These are phyloP conservation scores for Candida qinlingensis DNA, from an alignment of 805 yeast species.

Conservation along the genomic window DNA sequence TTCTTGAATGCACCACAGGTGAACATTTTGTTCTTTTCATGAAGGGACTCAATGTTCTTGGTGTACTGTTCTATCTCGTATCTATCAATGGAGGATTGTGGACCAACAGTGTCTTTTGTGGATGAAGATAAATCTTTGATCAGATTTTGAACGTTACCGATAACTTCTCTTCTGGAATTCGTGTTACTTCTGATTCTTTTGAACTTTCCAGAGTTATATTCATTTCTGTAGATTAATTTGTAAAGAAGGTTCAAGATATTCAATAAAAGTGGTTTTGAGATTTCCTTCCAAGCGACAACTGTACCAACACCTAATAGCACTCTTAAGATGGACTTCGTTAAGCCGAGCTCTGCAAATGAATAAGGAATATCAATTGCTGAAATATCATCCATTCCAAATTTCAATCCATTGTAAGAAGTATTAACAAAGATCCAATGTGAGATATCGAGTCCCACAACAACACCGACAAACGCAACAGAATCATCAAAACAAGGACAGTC, in stretches of 20 bases:
- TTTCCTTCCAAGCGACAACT: constrained; percentile 68
- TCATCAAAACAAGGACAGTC: constrained; percentile 97
- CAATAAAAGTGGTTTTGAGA: constrained; percentile 64
- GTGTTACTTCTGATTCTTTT: constrained; percentile 24
- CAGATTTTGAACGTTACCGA: constrained; percentile 16
- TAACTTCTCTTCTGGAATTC: constrained; percentile 20
- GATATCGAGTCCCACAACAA: constrained; percentile 69
- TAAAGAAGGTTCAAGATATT: constrained; percentile 56
- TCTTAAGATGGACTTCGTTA: constrained; percentile 38
- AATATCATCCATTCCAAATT: constrained; percentile 10
- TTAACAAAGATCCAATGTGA: constrained; percentile 24
- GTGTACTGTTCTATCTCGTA: constrained; percentile 23
- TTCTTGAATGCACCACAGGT: constrained; percentile 48
- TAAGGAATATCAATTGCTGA: constrained; percentile 36
- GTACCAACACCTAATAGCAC: constrained; percentile 53
- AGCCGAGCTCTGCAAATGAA: constrained; percentile 37
- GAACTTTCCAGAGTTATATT: constrained; percentile 12
- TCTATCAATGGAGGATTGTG: constrained; percentile 21
- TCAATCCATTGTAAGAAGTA: constrained; percentile 10
- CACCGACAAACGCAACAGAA: constrained; percentile 89
- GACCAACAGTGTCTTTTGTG: constrained; percentile 20
- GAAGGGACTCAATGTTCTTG: constrained; percentile 19
- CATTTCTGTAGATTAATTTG: constrained; percentile 15
- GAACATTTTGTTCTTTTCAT: constrained; percentile 18
- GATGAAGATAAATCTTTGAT: constrained; percentile 12